Conservation (phyloP, 768 basidiomycete species). For the Lyophyllum semitale region DNA sequence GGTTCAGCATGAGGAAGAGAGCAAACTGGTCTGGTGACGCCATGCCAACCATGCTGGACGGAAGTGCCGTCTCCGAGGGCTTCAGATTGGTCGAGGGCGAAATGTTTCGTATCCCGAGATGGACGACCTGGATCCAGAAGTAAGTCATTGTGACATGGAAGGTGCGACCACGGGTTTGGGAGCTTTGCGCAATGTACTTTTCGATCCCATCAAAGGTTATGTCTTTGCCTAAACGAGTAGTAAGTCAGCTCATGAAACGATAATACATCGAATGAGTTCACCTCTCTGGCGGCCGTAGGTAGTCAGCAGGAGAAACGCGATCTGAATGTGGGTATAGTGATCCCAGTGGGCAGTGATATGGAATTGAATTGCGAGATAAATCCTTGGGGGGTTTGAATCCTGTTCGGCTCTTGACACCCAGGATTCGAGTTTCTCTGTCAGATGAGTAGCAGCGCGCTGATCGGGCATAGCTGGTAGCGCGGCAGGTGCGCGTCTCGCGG, state of each 20-base stretch:
- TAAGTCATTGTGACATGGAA: conserved; percentile 53
- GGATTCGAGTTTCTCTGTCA: conserved; percentile 33
- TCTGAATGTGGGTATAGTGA: conserved; percentile 48
- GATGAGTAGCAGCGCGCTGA: conserved; percentile 21
- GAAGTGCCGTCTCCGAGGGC: neutral
- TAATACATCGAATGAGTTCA: conserved; percentile 11
- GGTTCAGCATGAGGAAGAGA: conserved; percentile 40
- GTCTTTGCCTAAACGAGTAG: conserved; percentile 35
- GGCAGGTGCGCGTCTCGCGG: neutral
- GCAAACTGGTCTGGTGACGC: conserved; percentile 31
- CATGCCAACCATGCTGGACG: conserved; percentile 2
- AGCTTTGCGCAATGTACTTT: conserved; percentile 36
- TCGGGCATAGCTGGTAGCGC: conserved; percentile 7
- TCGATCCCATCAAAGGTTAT: conserved; percentile 44
- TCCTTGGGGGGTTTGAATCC: conserved; percentile 27
- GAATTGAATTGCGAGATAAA: conserved; percentile 37
- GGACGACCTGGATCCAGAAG: conserved; percentile 53
- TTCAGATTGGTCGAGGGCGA: conserved; percentile 16
- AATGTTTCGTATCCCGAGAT: conserved; percentile 44
- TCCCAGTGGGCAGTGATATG: conserved; percentile 43
- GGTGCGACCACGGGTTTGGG: conserved; percentile 35
- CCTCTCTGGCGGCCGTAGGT: conserved; percentile 45
- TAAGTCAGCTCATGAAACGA: neutral
- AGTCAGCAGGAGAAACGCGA: conserved; percentile 42
- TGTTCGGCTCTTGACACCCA: conserved; percentile 37